These are phyloP conservation scores for Harrya chromipes DNA, from an alignment of 768 basidiomycete species.

Conservation along the genomic window DNA sequence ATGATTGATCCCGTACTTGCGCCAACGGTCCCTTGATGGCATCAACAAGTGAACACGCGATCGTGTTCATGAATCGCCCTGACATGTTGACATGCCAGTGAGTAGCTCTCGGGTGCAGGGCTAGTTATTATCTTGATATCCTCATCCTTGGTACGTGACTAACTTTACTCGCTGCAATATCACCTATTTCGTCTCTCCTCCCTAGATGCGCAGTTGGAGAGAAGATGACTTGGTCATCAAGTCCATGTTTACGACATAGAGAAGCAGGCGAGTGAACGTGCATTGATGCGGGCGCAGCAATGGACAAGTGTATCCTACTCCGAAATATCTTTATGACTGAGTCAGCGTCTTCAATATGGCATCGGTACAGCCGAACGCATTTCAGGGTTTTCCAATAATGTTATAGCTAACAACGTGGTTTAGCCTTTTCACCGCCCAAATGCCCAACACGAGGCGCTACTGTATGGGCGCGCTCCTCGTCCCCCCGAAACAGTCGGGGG, in stretches of 20 bases:
- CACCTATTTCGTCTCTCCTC: constrained; percentile 6
- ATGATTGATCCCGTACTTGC: no score
- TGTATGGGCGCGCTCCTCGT: neutral
- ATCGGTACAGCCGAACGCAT: no score
- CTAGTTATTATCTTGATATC: neutral
- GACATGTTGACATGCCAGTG: constrained; percentile 12
- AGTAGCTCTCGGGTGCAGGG: neutral
- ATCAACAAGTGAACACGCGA: no score
- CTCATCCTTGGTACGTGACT: constrained; percentile 13
- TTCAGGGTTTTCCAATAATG: neutral
- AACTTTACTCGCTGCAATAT: constrained; percentile 14
- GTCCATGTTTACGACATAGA: constrained; percentile 10
- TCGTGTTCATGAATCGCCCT: constrained; percentile 1
- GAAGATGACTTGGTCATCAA: constrained; percentile 8
- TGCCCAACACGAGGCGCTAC: neutral
- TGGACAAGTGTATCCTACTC: no score
- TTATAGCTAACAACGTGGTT: constrained; percentile 20
- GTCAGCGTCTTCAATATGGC: neutral
- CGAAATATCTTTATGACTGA: neutral
- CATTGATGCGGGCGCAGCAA: no score
- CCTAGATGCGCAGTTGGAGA: constrained; percentile 9
- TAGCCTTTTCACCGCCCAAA: constrained; percentile 15
- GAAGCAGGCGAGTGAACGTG: constrained; percentile 7
- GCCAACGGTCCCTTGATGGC: no score
- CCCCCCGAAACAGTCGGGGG: neutral